Conservation (phyloP, 345 rosid species). For the Camelina neglecta region DNA sequence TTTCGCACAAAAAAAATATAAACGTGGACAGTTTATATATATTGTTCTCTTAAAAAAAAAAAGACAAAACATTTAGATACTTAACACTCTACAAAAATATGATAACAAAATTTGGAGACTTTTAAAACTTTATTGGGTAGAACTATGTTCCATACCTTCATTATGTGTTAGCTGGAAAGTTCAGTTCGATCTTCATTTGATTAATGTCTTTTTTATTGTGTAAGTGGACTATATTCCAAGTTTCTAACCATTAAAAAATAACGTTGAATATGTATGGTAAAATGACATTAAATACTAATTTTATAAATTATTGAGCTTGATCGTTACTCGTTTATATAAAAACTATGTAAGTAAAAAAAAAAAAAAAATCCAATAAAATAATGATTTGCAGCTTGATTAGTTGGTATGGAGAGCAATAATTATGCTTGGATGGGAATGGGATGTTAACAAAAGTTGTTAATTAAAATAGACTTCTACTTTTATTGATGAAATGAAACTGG, state of each 20-base stretch:
- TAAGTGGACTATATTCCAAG: background rate
- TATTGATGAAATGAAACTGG: slow-evolving; percentile 35
- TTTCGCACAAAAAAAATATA: background rate
- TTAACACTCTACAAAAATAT: background rate
- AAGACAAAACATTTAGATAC: background rate
- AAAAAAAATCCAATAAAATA: background rate
- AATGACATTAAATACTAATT: background rate
- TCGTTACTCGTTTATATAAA: background rate
- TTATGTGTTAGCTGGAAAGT: background rate
- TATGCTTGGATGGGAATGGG: slow-evolving; percentile 39
- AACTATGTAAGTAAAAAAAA: background rate
- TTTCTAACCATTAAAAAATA: background rate
- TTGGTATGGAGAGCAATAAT: slow-evolving; percentile 38
- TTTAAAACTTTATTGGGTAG: background rate
- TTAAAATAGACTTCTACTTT: slow-evolving; percentile 1
- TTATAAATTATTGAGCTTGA: background rate
- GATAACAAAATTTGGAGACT: background rate
- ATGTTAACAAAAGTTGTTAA: slow-evolving; percentile 35
- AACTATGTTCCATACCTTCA: background rate
- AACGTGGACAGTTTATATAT: background rate
- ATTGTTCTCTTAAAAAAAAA: background rate
- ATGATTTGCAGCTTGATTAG: slow-evolving; percentile 36
- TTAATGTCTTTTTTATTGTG: background rate
- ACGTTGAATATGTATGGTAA: background rate
- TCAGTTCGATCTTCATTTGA: background rate